Evolutionary conservation across 1,139 yeast species (phyloP).

Genomic region (Magnusiomyces fungicola): DNA sequence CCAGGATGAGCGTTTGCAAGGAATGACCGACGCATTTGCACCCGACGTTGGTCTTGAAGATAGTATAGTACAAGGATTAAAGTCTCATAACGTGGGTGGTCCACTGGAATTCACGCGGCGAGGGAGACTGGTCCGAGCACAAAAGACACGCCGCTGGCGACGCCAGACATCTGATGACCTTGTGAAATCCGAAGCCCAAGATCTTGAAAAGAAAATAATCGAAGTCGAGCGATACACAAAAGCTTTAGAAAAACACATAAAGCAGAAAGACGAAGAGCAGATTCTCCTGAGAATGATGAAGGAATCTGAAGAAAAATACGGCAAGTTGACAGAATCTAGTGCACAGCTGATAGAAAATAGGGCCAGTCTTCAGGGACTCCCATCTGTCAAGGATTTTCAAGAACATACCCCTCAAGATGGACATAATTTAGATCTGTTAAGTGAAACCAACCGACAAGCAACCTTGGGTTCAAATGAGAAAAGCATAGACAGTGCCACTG

Average conservation of each 20-base stretch:
- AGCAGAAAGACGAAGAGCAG: slow-evolving; percentile 19
- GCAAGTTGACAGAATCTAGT: neutral
- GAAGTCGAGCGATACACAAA: slow-evolving; percentile 24
- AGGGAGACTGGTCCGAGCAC: no score
- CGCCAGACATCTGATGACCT: no score
- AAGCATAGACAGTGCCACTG: slow-evolving; percentile 17
- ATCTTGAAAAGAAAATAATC: slow-evolving; percentile 19
- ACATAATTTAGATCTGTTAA: neutral
- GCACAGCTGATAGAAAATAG: neutral
- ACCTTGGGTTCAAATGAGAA: neutral
- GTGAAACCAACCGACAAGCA: neutral
- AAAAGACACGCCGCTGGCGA: no score
- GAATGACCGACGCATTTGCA: neutral
- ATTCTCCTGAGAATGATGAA: slow-evolving; percentile 10
- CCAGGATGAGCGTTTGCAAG: no score
- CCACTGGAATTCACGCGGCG: no score
- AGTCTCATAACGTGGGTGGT: no score
- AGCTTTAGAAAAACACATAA: slow-evolving; percentile 20
- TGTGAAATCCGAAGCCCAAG: slow-evolving; percentile 6
- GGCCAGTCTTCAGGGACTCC: neutral
- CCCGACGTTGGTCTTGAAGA: neutral
- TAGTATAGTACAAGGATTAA: neutral
- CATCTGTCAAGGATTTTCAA: slow-evolving; percentile 17
- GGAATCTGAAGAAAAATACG: slow-evolving; percentile 8
- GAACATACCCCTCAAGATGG: no score